A percentile compares a stretch with the other conserved stretches of the same genome.
These are phyloP conservation scores for Erodium moschatum DNA, from an alignment of 441 rosid species.

Conservation along the genomic window DNA sequence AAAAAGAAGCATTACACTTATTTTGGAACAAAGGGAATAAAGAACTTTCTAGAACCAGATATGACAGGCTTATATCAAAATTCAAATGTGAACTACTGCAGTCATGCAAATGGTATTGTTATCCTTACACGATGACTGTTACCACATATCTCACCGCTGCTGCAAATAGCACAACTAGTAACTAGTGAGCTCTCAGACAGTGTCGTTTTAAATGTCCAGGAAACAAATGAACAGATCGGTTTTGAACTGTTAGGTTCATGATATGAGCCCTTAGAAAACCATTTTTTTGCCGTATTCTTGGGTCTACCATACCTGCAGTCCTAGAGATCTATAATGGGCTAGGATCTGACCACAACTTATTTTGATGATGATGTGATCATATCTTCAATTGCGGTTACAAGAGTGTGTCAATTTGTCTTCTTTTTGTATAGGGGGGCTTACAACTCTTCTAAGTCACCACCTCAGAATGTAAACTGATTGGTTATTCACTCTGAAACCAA, in stretches of 20 bases:
- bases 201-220: not conserved
- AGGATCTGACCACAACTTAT: conserved; percentile 1
- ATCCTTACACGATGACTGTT: not conserved
- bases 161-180: not conserved
- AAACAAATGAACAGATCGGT: not conserved
- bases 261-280: not conserved
- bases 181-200: not conserved
- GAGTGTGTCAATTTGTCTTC: not conserved
- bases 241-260: not conserved
- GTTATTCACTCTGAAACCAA: not conserved
- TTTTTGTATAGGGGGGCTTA: not conserved
- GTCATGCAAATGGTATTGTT: not conserved
- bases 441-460: not conserved
- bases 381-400: not conserved
- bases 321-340: not conserved
- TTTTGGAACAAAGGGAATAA: too few relatives aligned
- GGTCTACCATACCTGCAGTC: not conserved
- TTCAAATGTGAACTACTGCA: not conserved
- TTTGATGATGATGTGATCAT: not conserved
- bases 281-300: not conserved
- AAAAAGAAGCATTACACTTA: too few relatives aligned
- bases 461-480: not conserved
- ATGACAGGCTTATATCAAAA: not conserved
- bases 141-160: not conserved
- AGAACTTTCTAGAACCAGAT: not conserved